phyloP scores from a whole-genome alignment of 2,329 filamentous ascomycete species.

The Parastagonospora avenae region DNA sequence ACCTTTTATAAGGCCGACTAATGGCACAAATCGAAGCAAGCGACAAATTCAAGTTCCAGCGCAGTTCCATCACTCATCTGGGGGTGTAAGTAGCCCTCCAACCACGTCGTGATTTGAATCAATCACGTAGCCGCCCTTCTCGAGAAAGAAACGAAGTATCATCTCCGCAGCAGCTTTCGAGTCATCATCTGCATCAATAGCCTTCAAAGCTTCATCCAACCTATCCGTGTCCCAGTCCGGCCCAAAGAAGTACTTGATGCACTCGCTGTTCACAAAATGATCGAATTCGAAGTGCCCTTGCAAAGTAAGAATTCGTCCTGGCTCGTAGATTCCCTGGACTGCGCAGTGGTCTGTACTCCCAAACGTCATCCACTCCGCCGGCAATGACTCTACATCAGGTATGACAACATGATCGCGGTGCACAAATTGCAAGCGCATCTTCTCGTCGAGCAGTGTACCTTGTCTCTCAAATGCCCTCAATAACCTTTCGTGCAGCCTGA shows the following conservation, averaged over 20 bases:
- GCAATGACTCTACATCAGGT: conserved; percentile 16
- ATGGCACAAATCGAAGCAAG: too few relatives aligned
- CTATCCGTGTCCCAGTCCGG: conserved; percentile 23
- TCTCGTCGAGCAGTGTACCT: conserved; percentile 6
- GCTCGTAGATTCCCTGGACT: conserved; percentile 49
- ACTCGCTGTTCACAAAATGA: conserved; percentile 48
- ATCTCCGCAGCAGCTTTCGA: conserved; percentile 35
- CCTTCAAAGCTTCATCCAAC: conserved; percentile 23
- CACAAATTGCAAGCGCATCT: conserved; percentile 46
- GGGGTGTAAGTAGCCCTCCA: too few relatives aligned
- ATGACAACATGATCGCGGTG: conserved; percentile 43
- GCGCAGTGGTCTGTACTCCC: conserved; percentile 41
- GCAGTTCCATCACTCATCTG: too few relatives aligned
- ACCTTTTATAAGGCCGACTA: too few relatives aligned
- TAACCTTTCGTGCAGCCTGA: conserved; percentile 22
- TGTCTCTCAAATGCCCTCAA: conserved; percentile 3
- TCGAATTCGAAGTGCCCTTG: conserved; percentile 55
- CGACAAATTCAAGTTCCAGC: too few relatives aligned
- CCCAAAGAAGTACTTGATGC: conserved; percentile 43
- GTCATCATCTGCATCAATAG: conserved; percentile 35
- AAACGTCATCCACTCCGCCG: conserved; percentile 22
- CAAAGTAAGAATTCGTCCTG: conserved; percentile 48
- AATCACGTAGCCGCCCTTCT: neutral
- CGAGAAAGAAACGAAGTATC: conserved; percentile 40
- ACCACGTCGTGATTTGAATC: too few relatives aligned